A percentile compares a stretch with the other conserved stretches of the same genome.
These are phyloP conservation scores for Lachnellula occidentalis DNA, from an alignment of 2,329 filamentous ascomycete species.

Conservation along the genomic window DNA sequence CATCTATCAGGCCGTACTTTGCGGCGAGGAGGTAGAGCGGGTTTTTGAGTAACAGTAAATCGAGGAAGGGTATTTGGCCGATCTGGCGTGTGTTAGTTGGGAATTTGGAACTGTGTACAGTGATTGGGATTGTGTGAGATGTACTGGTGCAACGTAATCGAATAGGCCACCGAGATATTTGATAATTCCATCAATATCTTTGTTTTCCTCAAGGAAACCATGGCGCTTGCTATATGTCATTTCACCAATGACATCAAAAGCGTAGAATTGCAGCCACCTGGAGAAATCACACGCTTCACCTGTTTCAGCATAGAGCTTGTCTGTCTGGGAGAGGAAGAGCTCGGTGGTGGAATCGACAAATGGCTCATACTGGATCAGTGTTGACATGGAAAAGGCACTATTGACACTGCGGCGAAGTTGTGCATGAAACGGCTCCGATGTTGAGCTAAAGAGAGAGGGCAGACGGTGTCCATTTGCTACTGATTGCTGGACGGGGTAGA, in stretches of 20 bases:
- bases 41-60: constrained; percentile 68
- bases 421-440: constrained; percentile 68
- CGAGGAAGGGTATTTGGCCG: constrained; percentile 69
- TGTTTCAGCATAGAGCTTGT: constrained; percentile 44
- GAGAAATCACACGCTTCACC: constrained; percentile 54
- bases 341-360: constrained; percentile 71
- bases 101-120: background rate
- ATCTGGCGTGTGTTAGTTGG: constrained; percentile 39
- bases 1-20: constrained; percentile 60
- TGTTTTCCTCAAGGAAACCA: constrained; percentile 68
- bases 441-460: constrained; percentile 70
- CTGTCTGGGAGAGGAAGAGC: constrained; percentile 61
- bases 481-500: constrained; percentile 74
- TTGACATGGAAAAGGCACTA: constrained; percentile 71
- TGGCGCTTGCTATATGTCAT: constrained; percentile 71
- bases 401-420: constrained; percentile 71
- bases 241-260: constrained; percentile 76
- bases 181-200: constrained; percentile 72
- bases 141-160: constrained; percentile 64
- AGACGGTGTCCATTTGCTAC: constrained; percentile 63
- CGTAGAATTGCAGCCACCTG: constrained; percentile 73
- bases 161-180: constrained; percentile 58
- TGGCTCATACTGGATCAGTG: constrained; percentile 72
- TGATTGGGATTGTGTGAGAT: no score
- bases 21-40: constrained; percentile 64